Percentiles rank a stretch among this genome's conserved stretches.
Evolutionary conservation across 495 filamentous ascomycete species (phyloP).

Genomic region (Penicillium arizonense): DNA sequence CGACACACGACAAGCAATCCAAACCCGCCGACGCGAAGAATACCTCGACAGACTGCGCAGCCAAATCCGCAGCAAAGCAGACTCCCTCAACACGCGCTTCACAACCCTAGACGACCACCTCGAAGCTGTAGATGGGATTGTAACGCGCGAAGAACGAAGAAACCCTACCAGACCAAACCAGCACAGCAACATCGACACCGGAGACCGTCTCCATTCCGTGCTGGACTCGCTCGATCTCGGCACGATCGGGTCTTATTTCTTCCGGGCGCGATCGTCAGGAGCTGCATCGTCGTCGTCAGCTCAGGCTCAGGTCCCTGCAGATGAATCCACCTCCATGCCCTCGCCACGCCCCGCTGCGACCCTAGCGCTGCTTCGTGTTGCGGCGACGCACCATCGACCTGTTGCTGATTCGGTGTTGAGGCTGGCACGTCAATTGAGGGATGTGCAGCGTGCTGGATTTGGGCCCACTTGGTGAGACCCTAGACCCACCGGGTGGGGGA

Average conservation of each 20-base stretch:
- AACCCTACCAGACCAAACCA: background rate
- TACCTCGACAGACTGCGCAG: conserved; percentile 38
- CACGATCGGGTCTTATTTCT: conserved; percentile 8
- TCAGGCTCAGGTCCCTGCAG: background rate
- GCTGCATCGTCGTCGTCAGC: conserved; percentile 10
- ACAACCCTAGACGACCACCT: conserved; percentile 43
- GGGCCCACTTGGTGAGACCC: conserved; percentile 12
- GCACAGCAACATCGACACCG: background rate
- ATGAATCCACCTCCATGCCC: background rate
- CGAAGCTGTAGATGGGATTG: conserved; percentile 37
- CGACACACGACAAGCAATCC: conserved; percentile 34
- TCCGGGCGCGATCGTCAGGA: conserved; percentile 12
- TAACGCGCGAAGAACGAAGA: conserved; percentile 24
- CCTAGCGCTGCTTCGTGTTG: conserved; percentile 18
- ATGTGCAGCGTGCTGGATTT: conserved; percentile 11
- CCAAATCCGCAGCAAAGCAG: conserved; percentile 37
- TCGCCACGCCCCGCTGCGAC: conserved; percentile 9
- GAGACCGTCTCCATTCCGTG: conserved; percentile 6
- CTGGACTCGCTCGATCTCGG: conserved; percentile 17
- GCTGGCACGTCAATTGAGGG: conserved; percentile 17
- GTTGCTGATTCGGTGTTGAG: conserved; percentile 20
- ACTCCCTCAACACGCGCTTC: conserved; percentile 34
- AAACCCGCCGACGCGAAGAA: conserved; percentile 33
- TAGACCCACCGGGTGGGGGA: background rate
- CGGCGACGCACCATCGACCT: conserved; percentile 21